phyloP scores from a whole-genome alignment of 345 rosid species.

The Chamaenerion angustifolium region DNA sequence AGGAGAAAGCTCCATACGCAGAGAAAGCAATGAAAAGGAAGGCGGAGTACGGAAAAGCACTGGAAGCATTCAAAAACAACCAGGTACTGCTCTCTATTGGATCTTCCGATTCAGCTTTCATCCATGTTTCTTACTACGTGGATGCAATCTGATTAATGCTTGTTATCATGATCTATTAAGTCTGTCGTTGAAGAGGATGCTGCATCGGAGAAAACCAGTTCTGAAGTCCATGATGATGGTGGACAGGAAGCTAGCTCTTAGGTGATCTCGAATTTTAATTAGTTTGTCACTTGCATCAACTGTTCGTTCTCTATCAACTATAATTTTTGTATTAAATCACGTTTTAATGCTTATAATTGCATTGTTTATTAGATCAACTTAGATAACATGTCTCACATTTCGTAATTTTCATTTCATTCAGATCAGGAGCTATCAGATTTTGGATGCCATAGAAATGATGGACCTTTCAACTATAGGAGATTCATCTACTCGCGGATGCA shows the following conservation, averaged over 20 bases:
- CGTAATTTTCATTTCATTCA: too few species aligned
- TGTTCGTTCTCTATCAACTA: too few species aligned
- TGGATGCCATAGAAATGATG: too few species aligned
- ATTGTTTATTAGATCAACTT: too few species aligned
- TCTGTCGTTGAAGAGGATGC: constrained; percentile 4
- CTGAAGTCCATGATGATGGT: constrained; percentile 16
- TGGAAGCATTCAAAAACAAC: constrained; percentile 14
- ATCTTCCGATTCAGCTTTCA: neutral
- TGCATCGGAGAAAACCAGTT: constrained; percentile 13
- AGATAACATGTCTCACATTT: too few species aligned
- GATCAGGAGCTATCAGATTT: too few species aligned
- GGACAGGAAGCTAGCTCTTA: constrained; percentile 22
- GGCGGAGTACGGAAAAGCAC: constrained; percentile 23
- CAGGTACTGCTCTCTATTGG: constrained; percentile 8
- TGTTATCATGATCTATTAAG: constrained; percentile 1
- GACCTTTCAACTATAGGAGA: too few species aligned
- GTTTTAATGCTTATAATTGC: too few species aligned
- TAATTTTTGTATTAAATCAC: too few species aligned
- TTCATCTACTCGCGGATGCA: too few species aligned
- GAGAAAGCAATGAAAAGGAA: constrained; percentile 20
- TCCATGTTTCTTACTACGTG: neutral
- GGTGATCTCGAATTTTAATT: constrained; percentile 13
- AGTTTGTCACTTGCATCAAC: too few species aligned
- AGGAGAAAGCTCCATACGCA: constrained; percentile 24
- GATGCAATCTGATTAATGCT: neutral